Evolutionary conservation across 2,329 filamentous ascomycete genomes (phyloP).

Genomic region (Penicillium sp.): DNA sequence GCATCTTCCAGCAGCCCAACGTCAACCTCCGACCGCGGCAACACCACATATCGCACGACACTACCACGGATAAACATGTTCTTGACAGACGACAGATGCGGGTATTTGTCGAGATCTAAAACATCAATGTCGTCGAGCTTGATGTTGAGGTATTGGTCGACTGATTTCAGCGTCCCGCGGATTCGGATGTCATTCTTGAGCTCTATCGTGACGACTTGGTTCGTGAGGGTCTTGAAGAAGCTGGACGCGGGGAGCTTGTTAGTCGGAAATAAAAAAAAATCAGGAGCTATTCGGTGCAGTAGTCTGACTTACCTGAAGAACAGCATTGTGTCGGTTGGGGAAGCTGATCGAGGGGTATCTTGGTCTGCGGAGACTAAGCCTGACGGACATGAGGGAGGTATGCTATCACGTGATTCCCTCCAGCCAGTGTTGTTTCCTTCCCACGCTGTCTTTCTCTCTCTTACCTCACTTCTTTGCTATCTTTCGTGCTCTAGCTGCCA

Average conservation of each 20-base stretch:
- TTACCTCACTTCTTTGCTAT: too few species aligned
- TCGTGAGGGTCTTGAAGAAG: constrained; percentile 99
- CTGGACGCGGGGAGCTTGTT: constrained; percentile 49
- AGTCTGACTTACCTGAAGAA: constrained; percentile 55
- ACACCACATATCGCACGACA: constrained; percentile 89
- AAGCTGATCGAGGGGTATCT: constrained; percentile 8
- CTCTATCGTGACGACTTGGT: constrained; percentile 96
- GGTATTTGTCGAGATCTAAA: constrained; percentile 91
- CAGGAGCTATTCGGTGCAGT: neutral
- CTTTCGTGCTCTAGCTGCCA: too few species aligned
- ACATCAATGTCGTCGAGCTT: constrained; percentile 96
- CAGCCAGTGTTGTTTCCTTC: too few species aligned
- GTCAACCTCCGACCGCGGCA: constrained; percentile 82
- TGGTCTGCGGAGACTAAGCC: neutral
- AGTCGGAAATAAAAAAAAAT: neutral
- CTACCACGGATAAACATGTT: constrained; percentile 95
- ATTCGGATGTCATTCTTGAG: constrained; percentile 99
- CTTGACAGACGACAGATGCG: constrained; percentile 88
- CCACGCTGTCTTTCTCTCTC: too few species aligned
- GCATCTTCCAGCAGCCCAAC: constrained; percentile 88
- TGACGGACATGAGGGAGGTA: neutral
- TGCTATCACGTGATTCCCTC: neutral
- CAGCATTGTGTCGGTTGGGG: constrained; percentile 48
- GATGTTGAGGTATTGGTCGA: constrained; percentile 99
- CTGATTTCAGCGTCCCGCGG: constrained; percentile 91